These are phyloP conservation scores for Kwoniella mangroviensis DNA, from an alignment of 768 basidiomycete genomes.

Conservation along the genomic window DNA sequence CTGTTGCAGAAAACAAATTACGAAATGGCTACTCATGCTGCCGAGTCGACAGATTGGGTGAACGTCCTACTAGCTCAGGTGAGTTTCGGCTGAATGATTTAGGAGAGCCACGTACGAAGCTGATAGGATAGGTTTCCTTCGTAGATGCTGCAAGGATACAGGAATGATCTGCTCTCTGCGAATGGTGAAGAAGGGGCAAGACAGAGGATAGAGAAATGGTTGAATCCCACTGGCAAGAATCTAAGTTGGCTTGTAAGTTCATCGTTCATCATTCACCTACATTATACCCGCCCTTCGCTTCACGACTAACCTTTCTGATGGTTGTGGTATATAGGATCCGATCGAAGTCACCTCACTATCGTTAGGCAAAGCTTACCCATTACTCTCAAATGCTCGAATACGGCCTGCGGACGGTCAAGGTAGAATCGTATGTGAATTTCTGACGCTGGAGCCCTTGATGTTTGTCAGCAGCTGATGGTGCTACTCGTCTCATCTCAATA, in stretches of 20 bases:
- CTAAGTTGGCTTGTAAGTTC: constrained; percentile 57
- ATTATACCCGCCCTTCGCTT: neutral
- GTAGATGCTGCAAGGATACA: constrained; percentile 73
- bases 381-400: constrained; percentile 71
- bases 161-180: constrained; percentile 69
- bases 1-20: constrained; percentile 58
- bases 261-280: too few relatives aligned
- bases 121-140: too few relatives aligned
- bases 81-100: constrained; percentile 41
- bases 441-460: neutral
- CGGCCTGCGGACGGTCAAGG: constrained; percentile 60
- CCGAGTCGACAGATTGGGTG: constrained; percentile 89
- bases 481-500: constrained; percentile 50
- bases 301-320: neutral
- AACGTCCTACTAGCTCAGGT: constrained; percentile 85
- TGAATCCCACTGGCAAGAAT: constrained; percentile 75
- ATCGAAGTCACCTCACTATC: constrained; percentile 84
- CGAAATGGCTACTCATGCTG: constrained; percentile 58
- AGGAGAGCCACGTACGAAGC: too few relatives aligned
- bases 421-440: constrained; percentile 51
- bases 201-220: constrained; percentile 75
- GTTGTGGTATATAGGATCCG: constrained; percentile 66
- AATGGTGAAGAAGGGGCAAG: constrained; percentile 86
- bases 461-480: neutral
- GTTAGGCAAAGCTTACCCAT: constrained; percentile 79